Evolutionary conservation across 257 asterid genomes (phyloP).

Genomic region (Asclepias syriaca): DNA sequence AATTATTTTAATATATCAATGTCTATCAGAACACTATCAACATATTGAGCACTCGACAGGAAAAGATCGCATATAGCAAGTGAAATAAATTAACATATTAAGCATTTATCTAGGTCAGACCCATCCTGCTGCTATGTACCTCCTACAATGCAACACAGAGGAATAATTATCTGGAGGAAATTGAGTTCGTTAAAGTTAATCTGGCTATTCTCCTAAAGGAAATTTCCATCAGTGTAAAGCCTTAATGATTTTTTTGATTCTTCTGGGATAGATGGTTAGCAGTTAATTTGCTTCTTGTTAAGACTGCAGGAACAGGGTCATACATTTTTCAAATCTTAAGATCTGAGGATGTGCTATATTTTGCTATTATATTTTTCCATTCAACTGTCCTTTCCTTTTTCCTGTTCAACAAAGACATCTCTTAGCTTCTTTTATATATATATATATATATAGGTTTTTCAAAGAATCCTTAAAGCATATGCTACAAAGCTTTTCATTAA

Average conservation of each 20-base stretch:
- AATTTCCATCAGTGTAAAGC: not conserved
- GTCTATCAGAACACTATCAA: not conserved
- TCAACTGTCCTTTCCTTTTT: not conserved
- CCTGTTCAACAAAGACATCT: not conserved
- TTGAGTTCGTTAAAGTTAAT: not conserved
- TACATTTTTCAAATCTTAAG: not conserved
- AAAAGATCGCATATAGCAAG: not conserved
- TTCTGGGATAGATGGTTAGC: not conserved
- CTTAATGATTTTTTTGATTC: not conserved
- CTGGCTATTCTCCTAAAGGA: not conserved
- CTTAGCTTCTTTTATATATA: slow-evolving; percentile 4
- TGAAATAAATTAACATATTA: not conserved
- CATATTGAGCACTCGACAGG: not conserved
- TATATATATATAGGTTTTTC: slow-evolving; percentile 29
- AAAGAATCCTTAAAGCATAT: slow-evolving; percentile 88
- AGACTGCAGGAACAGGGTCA: not conserved
- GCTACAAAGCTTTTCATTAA: slow-evolving; percentile 85
- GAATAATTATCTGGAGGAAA: not conserved
- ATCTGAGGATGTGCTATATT: not conserved
- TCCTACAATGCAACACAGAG: not conserved
- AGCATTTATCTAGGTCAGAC: not conserved
- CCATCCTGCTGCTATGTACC: not conserved
- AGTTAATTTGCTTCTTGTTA: not conserved
- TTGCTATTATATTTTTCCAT: not conserved
- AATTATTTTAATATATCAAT: not conserved